Base-by-base conservation (phyloP, 176 grass and related monocot genomes). In the Miscanthus lutarioriparius region DNA sequence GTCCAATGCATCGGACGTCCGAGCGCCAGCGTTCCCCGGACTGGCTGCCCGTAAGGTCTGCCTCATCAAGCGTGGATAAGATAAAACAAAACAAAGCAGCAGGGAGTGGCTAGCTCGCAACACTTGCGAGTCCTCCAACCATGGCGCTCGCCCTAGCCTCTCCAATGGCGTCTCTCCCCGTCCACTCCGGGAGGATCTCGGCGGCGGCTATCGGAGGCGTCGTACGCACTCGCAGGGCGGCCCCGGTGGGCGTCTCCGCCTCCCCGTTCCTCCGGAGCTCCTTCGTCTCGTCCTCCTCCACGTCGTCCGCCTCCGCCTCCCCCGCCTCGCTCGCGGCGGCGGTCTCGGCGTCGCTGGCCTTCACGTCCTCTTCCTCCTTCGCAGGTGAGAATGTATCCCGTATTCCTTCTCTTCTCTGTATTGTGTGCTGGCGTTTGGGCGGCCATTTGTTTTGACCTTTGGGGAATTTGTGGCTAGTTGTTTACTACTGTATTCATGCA, bases 291-390 rank as follows among this genome's bases (percentile, higher is more conserved):
- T 88, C 88, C 54, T 81, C 91, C 33, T 78, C 80, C 80, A 90
- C 87, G 8, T 82, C 89, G 35, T 66, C 90, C 20, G 61, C 84
- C 47, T 91, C 90, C 89, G 54, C 54, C 54, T 23, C 54, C 54
- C 73, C 89, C 35, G 70, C 80, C 36, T 88, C 78, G n/a, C 77
- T 83, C 70, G 76, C 78, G 32, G 76, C 87, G 22, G 65, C 80
- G 39, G 86, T 76, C 80, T 90, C 88, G 26, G 85, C 92, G 39
- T 92, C 89, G 27, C 87, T 88, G 32, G 86, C 92, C 75, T 85
- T 89, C 70, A 79, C 84, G 10, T 94, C 86, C 10, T 81, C 81
- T 17, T 98, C 87, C 36, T 91, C 91, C 1, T 95, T 95, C 70
- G 79, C 77, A 7, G 92, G 92, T 98, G 85, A 80, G 79, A 68